A percentile compares a stretch with the other conserved stretches of the same genome.
Evolutionary conservation across 2,329 filamentous ascomycete species (phyloP).

Genomic region (Fusarium sp.): DNA sequence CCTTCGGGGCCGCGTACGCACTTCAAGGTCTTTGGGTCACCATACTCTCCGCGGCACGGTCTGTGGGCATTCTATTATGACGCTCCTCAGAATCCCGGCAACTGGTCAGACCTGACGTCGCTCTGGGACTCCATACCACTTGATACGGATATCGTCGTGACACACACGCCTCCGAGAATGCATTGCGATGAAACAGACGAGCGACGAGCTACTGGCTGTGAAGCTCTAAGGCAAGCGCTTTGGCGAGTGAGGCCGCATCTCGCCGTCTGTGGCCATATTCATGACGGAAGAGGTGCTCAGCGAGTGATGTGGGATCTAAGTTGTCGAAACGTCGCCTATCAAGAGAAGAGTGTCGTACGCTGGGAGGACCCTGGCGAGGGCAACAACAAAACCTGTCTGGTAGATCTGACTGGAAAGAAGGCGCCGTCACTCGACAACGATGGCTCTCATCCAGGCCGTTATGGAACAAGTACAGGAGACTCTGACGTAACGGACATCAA

Average conservation of each 20-base stretch:
- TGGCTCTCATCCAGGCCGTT: slow-evolving; percentile 48
- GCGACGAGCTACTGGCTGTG: slow-evolving; percentile 65
- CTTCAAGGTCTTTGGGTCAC: slow-evolving; percentile 78
- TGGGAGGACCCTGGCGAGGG: slow-evolving; percentile 71
- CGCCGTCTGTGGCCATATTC: slow-evolving; percentile 78
- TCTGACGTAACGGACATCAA: slow-evolving; percentile 3
- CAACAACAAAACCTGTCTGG: slow-evolving; percentile 68
- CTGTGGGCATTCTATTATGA: slow-evolving; percentile 77
- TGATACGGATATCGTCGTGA: slow-evolving; percentile 73
- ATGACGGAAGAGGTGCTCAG: slow-evolving; percentile 73
- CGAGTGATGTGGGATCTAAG: slow-evolving; percentile 69
- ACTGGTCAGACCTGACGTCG: slow-evolving; percentile 41
- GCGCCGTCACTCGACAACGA: slow-evolving; percentile 59
- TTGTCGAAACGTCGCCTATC: slow-evolving; percentile 54
- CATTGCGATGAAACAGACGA: slow-evolving; percentile 65
- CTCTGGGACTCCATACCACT: slow-evolving; percentile 72
- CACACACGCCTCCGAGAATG: slow-evolving; percentile 73
- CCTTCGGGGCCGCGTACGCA: slow-evolving; percentile 65
- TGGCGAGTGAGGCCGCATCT: slow-evolving; percentile 71
- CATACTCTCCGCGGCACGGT: slow-evolving; percentile 67
- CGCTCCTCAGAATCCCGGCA: slow-evolving; percentile 36
- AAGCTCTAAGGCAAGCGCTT: slow-evolving; percentile 66
- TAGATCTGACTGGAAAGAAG: slow-evolving; percentile 67
- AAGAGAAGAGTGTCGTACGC: slow-evolving; percentile 55
- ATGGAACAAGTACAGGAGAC: slow-evolving; percentile 1